Conservation (phyloP, 164 flowering plant genomes). For the Euptelea pleiosperma region DNA sequence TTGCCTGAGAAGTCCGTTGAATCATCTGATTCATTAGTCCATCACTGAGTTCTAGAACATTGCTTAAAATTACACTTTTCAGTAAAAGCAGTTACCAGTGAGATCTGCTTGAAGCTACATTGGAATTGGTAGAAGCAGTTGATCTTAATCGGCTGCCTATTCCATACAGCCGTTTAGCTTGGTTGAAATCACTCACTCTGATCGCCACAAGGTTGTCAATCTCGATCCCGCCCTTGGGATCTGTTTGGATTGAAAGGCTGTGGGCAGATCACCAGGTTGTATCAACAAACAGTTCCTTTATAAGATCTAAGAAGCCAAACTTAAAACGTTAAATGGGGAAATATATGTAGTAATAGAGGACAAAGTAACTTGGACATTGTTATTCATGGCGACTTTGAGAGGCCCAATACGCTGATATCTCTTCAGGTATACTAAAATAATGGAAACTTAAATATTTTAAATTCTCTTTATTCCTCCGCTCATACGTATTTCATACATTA, state of each 20-base stretch:
- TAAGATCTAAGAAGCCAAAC: constrained; percentile 1
- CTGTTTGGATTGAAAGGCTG: constrained; percentile 57
- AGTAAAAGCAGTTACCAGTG: constrained; percentile 46
- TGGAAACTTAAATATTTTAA: too few relatives aligned
- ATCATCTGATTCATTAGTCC: not conserved
- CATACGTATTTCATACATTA: too few relatives aligned
- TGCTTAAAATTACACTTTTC: not conserved
- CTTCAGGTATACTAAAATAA: too few relatives aligned
- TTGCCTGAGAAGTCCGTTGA: not conserved
- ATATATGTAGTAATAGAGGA: too few relatives aligned
- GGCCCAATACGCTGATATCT: too few relatives aligned
- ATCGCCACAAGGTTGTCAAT: constrained; percentile 55
- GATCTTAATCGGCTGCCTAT: constrained; percentile 57
- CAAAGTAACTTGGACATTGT: too few relatives aligned
- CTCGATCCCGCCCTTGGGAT: constrained; percentile 45
- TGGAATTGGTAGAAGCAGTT: constrained; percentile 58
- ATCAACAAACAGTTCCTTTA: constrained; percentile 8
- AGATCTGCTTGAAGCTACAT: constrained; percentile 59
- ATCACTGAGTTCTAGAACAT: not conserved
- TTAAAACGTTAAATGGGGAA: not conserved
- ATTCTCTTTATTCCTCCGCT: too few relatives aligned
- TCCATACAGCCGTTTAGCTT: constrained; percentile 47
- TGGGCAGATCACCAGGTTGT: not conserved
- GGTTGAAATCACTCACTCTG: constrained; percentile 43
- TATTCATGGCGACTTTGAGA: too few relatives aligned